Conservation (phyloP, 192 early-diverging fungal species). For the Linnemannia exigua region DNA sequence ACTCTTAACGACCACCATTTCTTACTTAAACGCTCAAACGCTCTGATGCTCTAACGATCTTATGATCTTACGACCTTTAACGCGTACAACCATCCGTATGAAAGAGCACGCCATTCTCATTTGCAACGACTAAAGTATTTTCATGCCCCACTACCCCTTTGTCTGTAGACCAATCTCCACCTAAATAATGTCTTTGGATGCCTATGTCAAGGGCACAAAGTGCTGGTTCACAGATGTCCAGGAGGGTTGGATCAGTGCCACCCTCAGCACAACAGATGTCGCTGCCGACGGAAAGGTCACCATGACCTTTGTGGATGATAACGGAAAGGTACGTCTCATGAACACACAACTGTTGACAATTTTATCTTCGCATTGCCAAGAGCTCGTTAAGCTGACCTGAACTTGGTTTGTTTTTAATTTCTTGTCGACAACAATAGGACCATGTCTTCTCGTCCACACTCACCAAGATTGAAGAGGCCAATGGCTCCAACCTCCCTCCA, state of each 20-base stretch:
- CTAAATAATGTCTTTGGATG: slow-evolving; percentile 64
- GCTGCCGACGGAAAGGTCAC: slow-evolving; percentile 70
- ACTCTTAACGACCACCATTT: slow-evolving; percentile 4
- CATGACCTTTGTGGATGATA: slow-evolving; percentile 73
- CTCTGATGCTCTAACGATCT: slow-evolving; percentile 4
- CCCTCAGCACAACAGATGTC: slow-evolving; percentile 68
- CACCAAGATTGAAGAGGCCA: slow-evolving; percentile 74
- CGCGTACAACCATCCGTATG: background rate
- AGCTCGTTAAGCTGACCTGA: background rate
- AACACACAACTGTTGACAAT: background rate
- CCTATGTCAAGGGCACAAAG: slow-evolving; percentile 78
- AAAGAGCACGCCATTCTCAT: background rate
- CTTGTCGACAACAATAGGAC: slow-evolving; percentile 61
- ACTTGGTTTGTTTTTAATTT: slow-evolving; percentile 7
- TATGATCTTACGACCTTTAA: slow-evolving; percentile 19
- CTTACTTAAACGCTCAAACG: background rate
- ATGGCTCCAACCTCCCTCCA: slow-evolving; percentile 86
- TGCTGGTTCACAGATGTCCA: slow-evolving; percentile 93
- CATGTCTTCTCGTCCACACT: slow-evolving; percentile 80
- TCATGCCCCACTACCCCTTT: slow-evolving; percentile 3
- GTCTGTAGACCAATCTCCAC: slow-evolving; percentile 10
- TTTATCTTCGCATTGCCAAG: background rate
- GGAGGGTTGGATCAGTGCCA: slow-evolving; percentile 88
- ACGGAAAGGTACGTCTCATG: slow-evolving; percentile 63
- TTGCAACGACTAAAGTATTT: slow-evolving; percentile 17